A percentile compares a stretch with the other conserved stretches of the same genome.
These are phyloP conservation scores for Phytophthora cryptogea DNA, from an alignment of 352 stramenopile species.

Conservation along the genomic window DNA sequence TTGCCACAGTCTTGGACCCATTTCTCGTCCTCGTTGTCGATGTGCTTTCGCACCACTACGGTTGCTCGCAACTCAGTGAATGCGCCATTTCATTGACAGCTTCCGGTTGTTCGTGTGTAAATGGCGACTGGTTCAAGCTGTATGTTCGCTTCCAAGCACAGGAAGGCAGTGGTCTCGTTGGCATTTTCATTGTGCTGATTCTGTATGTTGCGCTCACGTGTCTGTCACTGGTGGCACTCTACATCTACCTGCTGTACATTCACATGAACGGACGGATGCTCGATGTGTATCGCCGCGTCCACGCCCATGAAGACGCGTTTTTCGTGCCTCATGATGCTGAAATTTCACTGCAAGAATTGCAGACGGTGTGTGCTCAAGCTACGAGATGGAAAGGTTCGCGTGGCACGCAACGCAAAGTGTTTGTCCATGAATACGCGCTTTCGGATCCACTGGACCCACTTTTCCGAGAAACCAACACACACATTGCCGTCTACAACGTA, in stretches of 20 bases:
- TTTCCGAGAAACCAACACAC: constrained; percentile 71
- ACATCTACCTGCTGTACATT: constrained; percentile 83
- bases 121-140: constrained; percentile 91
- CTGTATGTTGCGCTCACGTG: constrained; percentile 71
- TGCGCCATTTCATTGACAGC: constrained; percentile 51
- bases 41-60: constrained; percentile 75
- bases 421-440: constrained; percentile 83
- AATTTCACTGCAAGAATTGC: constrained; percentile 73
- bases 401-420: constrained; percentile 72
- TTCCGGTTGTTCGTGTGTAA: constrained; percentile 58
- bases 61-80: constrained; percentile 49
- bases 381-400: constrained; percentile 63
- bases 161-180: constrained; percentile 81
- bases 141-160: constrained; percentile 75
- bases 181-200: constrained; percentile 78
- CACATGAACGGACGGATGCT: constrained; percentile 93
- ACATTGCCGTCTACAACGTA: constrained; percentile 86
- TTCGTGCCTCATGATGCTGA: constrained; percentile 92
- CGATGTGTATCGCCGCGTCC: constrained; percentile 83
- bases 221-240: constrained; percentile 57
- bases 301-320: constrained; percentile 70
- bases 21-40: constrained; percentile 84
- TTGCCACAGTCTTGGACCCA: constrained; percentile 82
- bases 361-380: constrained; percentile 63
- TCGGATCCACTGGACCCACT: constrained; percentile 66